These are phyloP conservation scores for Dysphania ambrosioides DNA, from an alignment of 148 eudicot genomes.

Conservation along the genomic window DNA sequence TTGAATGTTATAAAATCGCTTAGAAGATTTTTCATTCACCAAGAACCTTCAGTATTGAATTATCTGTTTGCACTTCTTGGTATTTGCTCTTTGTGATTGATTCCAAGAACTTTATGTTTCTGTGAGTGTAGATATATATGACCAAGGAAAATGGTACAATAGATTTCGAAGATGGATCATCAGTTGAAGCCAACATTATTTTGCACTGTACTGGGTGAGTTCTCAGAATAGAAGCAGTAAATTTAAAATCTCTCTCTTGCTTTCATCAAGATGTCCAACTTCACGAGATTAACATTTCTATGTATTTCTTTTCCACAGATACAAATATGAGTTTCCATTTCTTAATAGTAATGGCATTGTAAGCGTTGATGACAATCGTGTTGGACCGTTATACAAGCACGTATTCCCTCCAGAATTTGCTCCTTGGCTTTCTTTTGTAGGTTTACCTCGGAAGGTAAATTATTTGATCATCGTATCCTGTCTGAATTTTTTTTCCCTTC, in stretches of 20 bases:
- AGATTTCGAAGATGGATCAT: constrained; percentile 45
- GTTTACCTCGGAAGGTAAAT: constrained; percentile 40
- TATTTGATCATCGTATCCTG: background rate
- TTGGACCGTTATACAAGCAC: constrained; percentile 64
- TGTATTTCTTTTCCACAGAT: constrained; percentile 36
- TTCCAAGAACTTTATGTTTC: background rate
- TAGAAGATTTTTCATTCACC: too few relatives aligned
- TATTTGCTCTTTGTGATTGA: background rate
- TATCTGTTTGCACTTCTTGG: background rate
- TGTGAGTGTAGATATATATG: constrained; percentile 34
- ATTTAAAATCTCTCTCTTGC: background rate
- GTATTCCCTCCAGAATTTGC: constrained; percentile 54
- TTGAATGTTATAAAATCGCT: too few relatives aligned
- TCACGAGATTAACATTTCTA: too few relatives aligned
- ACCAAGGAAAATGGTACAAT: constrained; percentile 46
- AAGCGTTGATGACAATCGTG: constrained; percentile 45
- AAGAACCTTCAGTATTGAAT: background rate
- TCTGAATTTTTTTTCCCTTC: background rate
- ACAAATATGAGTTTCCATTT: constrained; percentile 45
- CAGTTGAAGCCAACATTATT: constrained; percentile 43
- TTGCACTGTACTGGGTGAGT: constrained; percentile 60
- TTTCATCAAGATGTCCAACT: too few relatives aligned
- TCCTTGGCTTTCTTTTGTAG: constrained; percentile 58
- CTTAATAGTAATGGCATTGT: constrained; percentile 44
- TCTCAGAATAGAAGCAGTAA: background rate